These are phyloP conservation scores for Beauveria rudraprayagi DNA, from an alignment of 2,329 filamentous ascomycete genomes.

Conservation along the genomic window DNA sequence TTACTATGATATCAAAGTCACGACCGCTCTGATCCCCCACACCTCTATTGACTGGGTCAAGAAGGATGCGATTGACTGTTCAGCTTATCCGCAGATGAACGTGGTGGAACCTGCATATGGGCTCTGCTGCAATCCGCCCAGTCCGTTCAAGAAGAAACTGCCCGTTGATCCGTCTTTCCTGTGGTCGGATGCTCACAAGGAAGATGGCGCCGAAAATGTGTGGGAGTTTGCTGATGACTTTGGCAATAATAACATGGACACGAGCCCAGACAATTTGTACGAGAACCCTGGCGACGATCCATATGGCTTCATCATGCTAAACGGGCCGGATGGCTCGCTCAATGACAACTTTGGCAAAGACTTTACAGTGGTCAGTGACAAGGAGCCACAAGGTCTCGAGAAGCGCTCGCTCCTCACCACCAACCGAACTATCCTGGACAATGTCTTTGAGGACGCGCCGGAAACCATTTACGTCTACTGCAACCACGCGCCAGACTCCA, in stretches of 20 bases:
- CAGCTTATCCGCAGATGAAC: neutral
- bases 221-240: neutral
- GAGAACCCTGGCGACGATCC: constrained; percentile 18
- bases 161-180: neutral
- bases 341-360: constrained; percentile 18
- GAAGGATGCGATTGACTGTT: neutral
- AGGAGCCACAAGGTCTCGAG: constrained; percentile 13
- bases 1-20: constrained; percentile 10
- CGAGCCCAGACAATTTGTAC: constrained; percentile 6
- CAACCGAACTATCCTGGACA: constrained; percentile 20
- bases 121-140: neutral
- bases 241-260: constrained; percentile 18
- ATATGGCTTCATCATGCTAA: constrained; percentile 25
- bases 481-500: constrained; percentile 17
- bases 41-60: neutral
- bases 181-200: neutral
- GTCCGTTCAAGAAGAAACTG: neutral
- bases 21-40: neutral
- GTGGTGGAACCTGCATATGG: constrained; percentile 10
- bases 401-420: constrained; percentile 17
- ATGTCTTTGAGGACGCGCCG: constrained; percentile 20
- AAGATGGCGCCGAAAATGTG: neutral
- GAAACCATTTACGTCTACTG: constrained; percentile 22
- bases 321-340: constrained; percentile 21
- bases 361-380: constrained; percentile 16